Base-by-base conservation (phyloP, 2,329 filamentous ascomycete species). In the Alternaria sp. region DNA sequence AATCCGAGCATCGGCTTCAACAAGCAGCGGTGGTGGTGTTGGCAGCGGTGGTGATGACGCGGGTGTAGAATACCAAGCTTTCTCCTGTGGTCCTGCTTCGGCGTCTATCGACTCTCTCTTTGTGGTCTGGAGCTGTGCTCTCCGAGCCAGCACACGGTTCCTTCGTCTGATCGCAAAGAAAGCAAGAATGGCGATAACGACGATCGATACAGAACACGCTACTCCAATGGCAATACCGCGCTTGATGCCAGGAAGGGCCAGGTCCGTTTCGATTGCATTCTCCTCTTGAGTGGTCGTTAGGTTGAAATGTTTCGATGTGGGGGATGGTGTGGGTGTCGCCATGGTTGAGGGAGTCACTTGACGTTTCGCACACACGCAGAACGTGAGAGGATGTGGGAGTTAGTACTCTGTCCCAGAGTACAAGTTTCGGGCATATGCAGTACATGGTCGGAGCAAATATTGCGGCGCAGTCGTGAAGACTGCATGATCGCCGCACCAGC, bases 211-310 rank as follows among this genome's bases (percentile, higher is more conserved):
- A 8, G 68, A 75, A 23, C 69, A 69, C 9, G 70, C 72, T 20
- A 75, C 69, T 10, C 73, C 73, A 28, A 75, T 74, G 18, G 71
- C 73, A 23, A 75, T 75, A 20, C 73, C 73, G 26, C 73, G 70
- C 53, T 75, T 75, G 65, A 75, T 73, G 8, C 73, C 73, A 14
- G 73, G 73, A n/a, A 75, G 65, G 4, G 64, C 62, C 28, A 60
- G 46, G 15, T 65, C 53, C 7, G 58, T 55, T 23, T 65, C 47
- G 23, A 60, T 26, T 20, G 55, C 25, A 41, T 43, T 60, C 11
- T 60, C 53, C 46, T 37, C 43, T 55, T 28, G 21, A 15, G 33
- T 60, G 15, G 49, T 44, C 9, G 49, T 57, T 41, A 50, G 28
- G 21, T 37, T 26, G 8, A 23, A 56, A 14, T 44, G 20, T 47